Evolutionary conservation across 345 rosid genomes (phyloP).

Genomic region (Populus euphratica): DNA sequence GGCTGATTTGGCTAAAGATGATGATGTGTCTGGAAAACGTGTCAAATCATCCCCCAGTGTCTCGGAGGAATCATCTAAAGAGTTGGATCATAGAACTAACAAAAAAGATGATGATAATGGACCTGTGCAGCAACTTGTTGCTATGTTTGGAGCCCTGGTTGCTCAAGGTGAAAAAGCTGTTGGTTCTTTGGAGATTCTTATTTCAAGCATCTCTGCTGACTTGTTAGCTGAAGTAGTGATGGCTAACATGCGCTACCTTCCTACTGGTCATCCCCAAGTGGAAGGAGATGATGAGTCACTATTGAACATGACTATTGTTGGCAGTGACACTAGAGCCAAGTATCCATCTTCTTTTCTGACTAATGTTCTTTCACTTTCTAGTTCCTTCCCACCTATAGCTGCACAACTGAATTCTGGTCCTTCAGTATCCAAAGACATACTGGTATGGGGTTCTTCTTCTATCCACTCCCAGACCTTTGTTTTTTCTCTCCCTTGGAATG

Average conservation of each 20-base stretch:
- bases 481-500: neutral
- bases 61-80: slow-evolving; percentile 59
- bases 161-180: slow-evolving; percentile 95
- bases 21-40: slow-evolving; percentile 62
- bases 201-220: slow-evolving; percentile 88
- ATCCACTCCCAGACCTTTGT: neutral
- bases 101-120: slow-evolving; percentile 54
- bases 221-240: slow-evolving; percentile 95
- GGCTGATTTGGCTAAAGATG: slow-evolving; percentile 49
- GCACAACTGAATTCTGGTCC: slow-evolving; percentile 39
- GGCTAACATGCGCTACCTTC: slow-evolving; percentile 86
- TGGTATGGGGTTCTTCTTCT: slow-evolving; percentile 24
- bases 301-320: slow-evolving; percentile 59
- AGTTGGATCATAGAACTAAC: slow-evolving; percentile 33
- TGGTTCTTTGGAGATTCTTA: slow-evolving; percentile 80
- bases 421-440: slow-evolving; percentile 35
- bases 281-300: slow-evolving; percentile 59
- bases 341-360: slow-evolving; percentile 72
- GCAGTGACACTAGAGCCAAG: slow-evolving; percentile 58
- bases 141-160: slow-evolving; percentile 89
- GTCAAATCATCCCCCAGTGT: slow-evolving; percentile 50
- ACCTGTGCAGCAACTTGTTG: slow-evolving; percentile 89
- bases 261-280: slow-evolving; percentile 37
- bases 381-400: slow-evolving; percentile 71
- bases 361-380: slow-evolving; percentile 71